Evolutionary conservation across 192 early-diverging fungal genomes (phyloP).

Genomic region (Podila clonocystis): DNA sequence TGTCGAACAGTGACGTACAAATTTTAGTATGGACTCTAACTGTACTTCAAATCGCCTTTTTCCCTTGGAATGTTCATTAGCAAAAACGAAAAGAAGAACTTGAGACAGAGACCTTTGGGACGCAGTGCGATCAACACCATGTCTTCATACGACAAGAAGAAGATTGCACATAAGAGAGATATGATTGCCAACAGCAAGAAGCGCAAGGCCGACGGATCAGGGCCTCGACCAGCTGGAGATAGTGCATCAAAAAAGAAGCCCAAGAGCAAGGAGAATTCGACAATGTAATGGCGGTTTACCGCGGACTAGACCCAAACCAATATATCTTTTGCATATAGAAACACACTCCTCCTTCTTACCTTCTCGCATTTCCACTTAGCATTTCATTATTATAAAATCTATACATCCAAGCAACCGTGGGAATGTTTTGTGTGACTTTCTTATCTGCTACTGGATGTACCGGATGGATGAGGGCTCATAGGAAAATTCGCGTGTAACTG

Average conservation of each 20-base stretch:
- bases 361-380: background rate
- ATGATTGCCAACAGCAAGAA: conserved; percentile 54
- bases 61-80: conserved; percentile 20
- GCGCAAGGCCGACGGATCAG: conserved; percentile 29
- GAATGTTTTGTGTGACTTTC: background rate
- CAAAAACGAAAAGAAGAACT: conserved; percentile 71
- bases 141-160: conserved; percentile 78
- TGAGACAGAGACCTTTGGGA: conserved; percentile 78
- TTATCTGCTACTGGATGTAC: too few relatives aligned
- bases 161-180: conserved; percentile 72
- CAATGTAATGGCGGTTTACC: background rate
- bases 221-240: background rate
- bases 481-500: too few relatives aligned
- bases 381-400: background rate
- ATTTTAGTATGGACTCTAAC: background rate
- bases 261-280: background rate
- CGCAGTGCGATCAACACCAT: conserved; percentile 82
- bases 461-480: too few relatives aligned
- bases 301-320: background rate
- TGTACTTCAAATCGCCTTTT: background rate
- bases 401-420: background rate
- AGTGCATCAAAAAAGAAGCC: conserved; percentile 14
- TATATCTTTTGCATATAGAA: too few relatives aligned
- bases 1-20: too few relatives aligned
- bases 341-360: background rate